Evolutionary conservation across 495 filamentous ascomycete genomes (phyloP), one percentile per base, ranked within the genome.

Genomic region (Lepraria neglecta): DNA sequence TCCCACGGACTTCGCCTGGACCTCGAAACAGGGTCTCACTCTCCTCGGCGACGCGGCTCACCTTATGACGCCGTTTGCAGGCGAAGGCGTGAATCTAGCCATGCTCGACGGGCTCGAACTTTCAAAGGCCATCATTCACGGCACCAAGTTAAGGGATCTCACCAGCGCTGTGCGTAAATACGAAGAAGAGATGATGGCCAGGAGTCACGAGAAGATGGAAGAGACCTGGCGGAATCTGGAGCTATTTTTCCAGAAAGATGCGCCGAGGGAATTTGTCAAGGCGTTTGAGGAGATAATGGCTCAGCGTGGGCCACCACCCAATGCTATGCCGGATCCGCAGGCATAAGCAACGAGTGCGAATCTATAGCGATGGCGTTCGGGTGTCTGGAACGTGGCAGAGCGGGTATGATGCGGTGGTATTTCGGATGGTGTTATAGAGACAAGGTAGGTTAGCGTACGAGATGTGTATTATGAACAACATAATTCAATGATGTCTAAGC

Each of bases 11-110:
- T 55, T 72, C 24, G 62, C 59, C 1, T 86, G 82, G 80, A 66
- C 74, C 53, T 68, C 74, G 24, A 60, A 65, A 0, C 60, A 69
- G 0, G 75, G 78, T 10, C 69, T 80, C 11, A 82, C 82, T 3
- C 65, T 86, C 6, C 70, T 84, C n/a, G 83, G 83, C 10, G 83
- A 85, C 65, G 79, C 84, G 2, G 83, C 82, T 4, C 82, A 87
- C 61, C 63, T 84, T 5, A 84, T 82, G 81, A 79, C 77, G 1
- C 82, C 81, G 0, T 84, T 80, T 65, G 78, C 77, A 0, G 84
- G 82, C 12, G 78, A 79, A 19, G 82, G 83, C 4, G 80, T 85
- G 14, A 84, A 86, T 62, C 63, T 79, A 1, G 82, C 78, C 0
- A 75, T 87, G 70, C 67, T 73, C 50, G 83, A 87, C 64, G 80